A percentile compares a stretch with the other conserved stretches of the same genome.
These are phyloP conservation scores for Filobasidium wieringae DNA, from an alignment of 768 basidiomycete genomes.

Conservation along the genomic window DNA sequence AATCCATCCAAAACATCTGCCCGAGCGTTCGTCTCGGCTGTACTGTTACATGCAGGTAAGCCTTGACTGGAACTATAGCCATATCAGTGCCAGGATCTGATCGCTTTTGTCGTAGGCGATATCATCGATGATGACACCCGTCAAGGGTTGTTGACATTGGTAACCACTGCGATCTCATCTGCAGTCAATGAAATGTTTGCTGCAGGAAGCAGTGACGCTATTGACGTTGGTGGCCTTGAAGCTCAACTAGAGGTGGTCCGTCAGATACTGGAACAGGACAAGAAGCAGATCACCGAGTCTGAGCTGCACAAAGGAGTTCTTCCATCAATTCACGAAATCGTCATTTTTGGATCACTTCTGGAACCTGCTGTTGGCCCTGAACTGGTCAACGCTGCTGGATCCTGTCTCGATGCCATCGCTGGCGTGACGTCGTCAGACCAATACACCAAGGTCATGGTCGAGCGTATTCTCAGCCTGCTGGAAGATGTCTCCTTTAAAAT, in stretches of 20 bases:
- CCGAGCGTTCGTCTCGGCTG: neutral
- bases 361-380: neutral
- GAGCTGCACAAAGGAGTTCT: neutral
- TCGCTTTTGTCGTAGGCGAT: neutral
- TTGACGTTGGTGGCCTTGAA: neutral
- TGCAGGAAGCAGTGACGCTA: slow-evolving; percentile 10
- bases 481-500: neutral
- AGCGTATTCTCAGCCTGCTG: neutral
- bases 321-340: neutral
- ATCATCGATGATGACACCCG: slow-evolving; percentile 19
- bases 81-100: neutral
- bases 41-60: slow-evolving; percentile 4
- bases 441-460: neutral
- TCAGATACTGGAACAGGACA: neutral
- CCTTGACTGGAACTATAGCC: neutral
- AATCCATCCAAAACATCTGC: slow-evolving; percentile 3
- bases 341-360: neutral
- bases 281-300: neutral
- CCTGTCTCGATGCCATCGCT: neutral
- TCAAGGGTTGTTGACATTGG: slow-evolving; percentile 25
- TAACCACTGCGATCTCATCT: slow-evolving; percentile 29
- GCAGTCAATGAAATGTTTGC: slow-evolving; percentile 45
- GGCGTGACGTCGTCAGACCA: neutral
- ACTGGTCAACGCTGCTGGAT: neutral
- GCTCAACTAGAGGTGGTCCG: neutral